These are phyloP conservation scores for Calonectria montana DNA, from an alignment of 2,329 filamentous ascomycete species.

Conservation along the genomic window DNA sequence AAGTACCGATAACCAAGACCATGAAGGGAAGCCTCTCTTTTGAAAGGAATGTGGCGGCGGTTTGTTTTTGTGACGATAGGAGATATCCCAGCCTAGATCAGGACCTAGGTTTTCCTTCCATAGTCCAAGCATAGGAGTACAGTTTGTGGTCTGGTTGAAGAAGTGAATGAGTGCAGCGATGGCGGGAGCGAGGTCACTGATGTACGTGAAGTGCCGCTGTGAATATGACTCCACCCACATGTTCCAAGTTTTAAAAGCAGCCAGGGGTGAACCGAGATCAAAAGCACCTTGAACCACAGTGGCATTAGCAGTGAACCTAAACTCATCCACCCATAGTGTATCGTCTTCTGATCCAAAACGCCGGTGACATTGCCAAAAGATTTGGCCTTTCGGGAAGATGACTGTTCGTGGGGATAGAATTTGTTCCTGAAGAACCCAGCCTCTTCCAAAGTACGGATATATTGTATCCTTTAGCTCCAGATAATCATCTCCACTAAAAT, in stretches of 20 bases:
- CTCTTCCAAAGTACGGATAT: not conserved
- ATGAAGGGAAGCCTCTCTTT: not conserved
- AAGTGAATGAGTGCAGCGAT: not conserved
- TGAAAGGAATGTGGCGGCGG: not conserved
- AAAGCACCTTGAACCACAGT: not conserved
- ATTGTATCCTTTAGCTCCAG: not conserved
- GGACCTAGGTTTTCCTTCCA: not conserved
- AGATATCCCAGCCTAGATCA: not conserved
- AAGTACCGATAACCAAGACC: not conserved
- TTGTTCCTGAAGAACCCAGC: not conserved
- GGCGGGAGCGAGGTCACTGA: not conserved
- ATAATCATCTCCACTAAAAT: not conserved
- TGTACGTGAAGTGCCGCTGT: not conserved
- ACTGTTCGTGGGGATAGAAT: not conserved
- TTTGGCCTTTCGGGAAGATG: not conserved
- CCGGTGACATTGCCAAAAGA: not conserved
- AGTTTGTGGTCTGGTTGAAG: not conserved
- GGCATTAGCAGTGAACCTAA: not conserved
- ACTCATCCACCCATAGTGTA: not conserved
- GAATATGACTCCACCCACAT: not conserved
- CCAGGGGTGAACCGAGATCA: not conserved
- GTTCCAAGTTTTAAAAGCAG: not conserved
- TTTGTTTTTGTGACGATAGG: not conserved
- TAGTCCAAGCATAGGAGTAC: not conserved
- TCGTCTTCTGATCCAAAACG: not conserved